A percentile compares a stretch with the other conserved stretches of the same genome.
These are phyloP conservation scores for Oidium heveae DNA, from an alignment of 2,329 filamentous ascomycete genomes.

Conservation along the genomic window DNA sequence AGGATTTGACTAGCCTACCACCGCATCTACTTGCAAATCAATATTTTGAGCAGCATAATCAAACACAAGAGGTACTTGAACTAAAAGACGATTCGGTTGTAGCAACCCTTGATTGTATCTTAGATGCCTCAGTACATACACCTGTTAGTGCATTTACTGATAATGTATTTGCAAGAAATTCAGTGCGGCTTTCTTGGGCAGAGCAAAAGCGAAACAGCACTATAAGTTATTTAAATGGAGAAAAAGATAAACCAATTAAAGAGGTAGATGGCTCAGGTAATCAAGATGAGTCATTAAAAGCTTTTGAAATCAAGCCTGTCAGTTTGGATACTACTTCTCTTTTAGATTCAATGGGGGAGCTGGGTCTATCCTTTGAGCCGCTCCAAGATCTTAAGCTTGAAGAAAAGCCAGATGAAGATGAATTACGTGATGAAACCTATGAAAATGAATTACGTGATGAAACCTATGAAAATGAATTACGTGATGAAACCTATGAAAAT, in stretches of 20 bases:
- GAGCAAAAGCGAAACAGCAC: slow-evolving; percentile 23
- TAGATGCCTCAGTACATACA: slow-evolving; percentile 68
- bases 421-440: slow-evolving; percentile 5
- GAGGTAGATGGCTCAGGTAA: slow-evolving; percentile 12
- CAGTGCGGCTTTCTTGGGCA: slow-evolving; percentile 54
- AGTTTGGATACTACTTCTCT: background rate
- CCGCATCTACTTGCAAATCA: slow-evolving; percentile 73
- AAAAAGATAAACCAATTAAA: slow-evolving; percentile 18
- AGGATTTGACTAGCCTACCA: slow-evolving; percentile 32
- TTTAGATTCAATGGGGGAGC: background rate
- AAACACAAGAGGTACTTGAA: slow-evolving; percentile 23
- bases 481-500: slow-evolving; percentile 18
- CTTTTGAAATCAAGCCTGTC: too few relatives aligned
- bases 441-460: slow-evolving; percentile 5
- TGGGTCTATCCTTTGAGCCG: too few relatives aligned
- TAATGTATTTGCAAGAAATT: slow-evolving; percentile 54
- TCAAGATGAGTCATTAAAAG: slow-evolving; percentile 1
- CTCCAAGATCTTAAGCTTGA: background rate
- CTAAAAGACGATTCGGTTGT: slow-evolving; percentile 61
- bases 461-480: slow-evolving; percentile 15
- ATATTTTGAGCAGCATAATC: slow-evolving; percentile 54
- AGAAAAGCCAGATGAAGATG: slow-evolving; percentile 4
- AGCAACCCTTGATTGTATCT: slow-evolving; percentile 68
- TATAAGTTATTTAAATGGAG: slow-evolving; percentile 21
- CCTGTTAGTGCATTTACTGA: slow-evolving; percentile 84